phyloP scores from a whole-genome alignment of 108 stramenopile species.

The Pseudonitzschia multistriata region DNA sequence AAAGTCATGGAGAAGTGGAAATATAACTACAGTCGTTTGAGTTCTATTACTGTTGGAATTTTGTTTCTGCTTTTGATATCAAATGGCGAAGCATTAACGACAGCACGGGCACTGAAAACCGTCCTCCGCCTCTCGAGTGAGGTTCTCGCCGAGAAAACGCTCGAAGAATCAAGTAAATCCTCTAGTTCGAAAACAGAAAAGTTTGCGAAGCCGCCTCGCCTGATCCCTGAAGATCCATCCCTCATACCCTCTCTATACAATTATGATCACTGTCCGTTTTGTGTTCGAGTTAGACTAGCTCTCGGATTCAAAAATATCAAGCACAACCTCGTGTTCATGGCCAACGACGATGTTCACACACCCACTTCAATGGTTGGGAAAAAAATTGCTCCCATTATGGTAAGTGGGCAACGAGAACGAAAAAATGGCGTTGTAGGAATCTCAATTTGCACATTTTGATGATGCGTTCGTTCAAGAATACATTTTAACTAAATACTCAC shows the following conservation, averaged over 20 bases:
- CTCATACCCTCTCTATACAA: constrained; percentile 67
- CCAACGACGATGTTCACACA: constrained; percentile 92
- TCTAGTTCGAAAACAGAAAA: neutral
- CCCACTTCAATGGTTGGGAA: constrained; percentile 92
- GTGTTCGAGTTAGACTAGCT: constrained; percentile 92
- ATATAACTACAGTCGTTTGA: neutral
- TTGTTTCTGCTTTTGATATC: neutral
- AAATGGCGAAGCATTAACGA: neutral
- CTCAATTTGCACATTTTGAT: neutral
- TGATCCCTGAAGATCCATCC: constrained; percentile 5
- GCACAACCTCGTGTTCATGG: constrained; percentile 84
- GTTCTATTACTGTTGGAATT: neutral
- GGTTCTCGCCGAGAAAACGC: neutral
- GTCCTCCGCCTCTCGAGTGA: constrained; percentile 3
- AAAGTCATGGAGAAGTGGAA: no score
- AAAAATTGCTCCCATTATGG: constrained; percentile 95
- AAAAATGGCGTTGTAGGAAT: neutral
- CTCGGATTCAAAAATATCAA: constrained; percentile 92
- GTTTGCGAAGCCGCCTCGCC: constrained; percentile 4
- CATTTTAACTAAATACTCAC: neutral
- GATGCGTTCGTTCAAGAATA: neutral
- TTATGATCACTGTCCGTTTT: constrained; percentile 98
- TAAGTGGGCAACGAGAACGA: constrained; percentile 34
- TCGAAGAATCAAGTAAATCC: neutral
- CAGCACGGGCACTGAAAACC: neutral